Evolutionary conservation across 345 rosid genomes (phyloP).

Genomic region (Acer negundo): DNA sequence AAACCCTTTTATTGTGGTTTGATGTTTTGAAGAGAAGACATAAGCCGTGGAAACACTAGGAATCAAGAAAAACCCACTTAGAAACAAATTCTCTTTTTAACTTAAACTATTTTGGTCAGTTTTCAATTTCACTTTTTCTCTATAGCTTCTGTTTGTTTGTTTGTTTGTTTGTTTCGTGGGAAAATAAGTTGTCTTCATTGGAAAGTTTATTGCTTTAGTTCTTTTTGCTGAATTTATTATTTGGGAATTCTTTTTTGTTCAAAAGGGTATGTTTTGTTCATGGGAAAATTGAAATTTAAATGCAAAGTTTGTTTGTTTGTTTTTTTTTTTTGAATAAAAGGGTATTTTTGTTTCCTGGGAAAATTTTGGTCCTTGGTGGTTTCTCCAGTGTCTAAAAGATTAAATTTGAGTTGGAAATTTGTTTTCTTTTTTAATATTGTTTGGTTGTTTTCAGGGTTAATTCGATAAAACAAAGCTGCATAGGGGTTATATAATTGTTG

Average conservation of each 20-base stretch:
- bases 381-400: background rate
- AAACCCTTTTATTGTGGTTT: too few species aligned
- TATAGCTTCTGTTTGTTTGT: background rate
- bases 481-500: background rate
- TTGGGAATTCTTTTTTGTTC: background rate
- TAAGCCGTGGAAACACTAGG: background rate
- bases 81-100: background rate
- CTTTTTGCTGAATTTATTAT: background rate
- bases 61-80: background rate
- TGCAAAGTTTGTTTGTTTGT: background rate
- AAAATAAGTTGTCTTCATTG: background rate
- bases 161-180: background rate
- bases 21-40: too few species aligned
- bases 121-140: background rate
- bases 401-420: background rate
- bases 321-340: background rate
- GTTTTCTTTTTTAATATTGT: background rate
- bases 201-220: background rate
- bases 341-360: background rate
- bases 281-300: background rate
- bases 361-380: too few species aligned
- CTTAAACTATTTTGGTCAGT: background rate
- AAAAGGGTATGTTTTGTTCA: background rate
- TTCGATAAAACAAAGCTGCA: background rate
- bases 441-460: conserved; percentile 1